A percentile compares a stretch with the other conserved stretches of the same genome.
Conservation (phyloP, 164 flowering plant species). For the Chloranthus sessilifolius region DNA sequence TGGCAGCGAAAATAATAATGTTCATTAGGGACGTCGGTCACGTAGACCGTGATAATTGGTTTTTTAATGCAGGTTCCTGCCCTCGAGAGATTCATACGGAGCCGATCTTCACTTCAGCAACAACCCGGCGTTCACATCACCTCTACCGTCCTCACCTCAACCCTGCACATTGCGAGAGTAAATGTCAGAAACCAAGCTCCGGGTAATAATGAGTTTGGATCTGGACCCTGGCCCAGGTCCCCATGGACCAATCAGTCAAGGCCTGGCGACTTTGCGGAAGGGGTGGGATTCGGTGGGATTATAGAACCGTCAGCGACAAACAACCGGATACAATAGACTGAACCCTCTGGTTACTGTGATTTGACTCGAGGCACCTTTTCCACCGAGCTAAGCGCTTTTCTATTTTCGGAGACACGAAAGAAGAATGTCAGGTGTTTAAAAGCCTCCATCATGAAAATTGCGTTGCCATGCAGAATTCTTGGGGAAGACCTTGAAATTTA, state of each 20-base stretch:
- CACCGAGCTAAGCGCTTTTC: too few relatives aligned
- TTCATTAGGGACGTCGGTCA: too few relatives aligned
- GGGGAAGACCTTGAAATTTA: too few relatives aligned
- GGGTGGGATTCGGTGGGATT: constrained; percentile 10
- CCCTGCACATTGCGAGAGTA: constrained; percentile 86
- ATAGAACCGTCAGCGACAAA: constrained; percentile 30
- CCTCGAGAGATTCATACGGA: constrained; percentile 78
- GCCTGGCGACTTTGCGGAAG: constrained; percentile 21
- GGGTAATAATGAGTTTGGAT: constrained; percentile 22
- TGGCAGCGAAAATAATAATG: too few relatives aligned
- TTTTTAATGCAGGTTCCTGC: constrained; percentile 99
- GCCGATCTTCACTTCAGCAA: too few relatives aligned
- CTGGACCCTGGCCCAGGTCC: constrained; percentile 32
- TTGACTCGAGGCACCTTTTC: constrained; percentile 33
- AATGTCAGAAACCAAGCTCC: constrained; percentile 55
- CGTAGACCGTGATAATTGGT: too few relatives aligned
- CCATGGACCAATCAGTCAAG: constrained; percentile 26
- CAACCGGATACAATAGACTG: constrained; percentile 20
- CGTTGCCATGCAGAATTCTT: too few relatives aligned
- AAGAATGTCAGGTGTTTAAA: too few relatives aligned
- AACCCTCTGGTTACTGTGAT: constrained; percentile 29
- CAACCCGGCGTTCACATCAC: constrained; percentile 90
- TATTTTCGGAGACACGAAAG: too few relatives aligned
- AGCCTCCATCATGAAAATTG: too few relatives aligned
- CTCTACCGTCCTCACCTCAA: constrained; percentile 90